Conservation (phyloP, 495 filamentous ascomycete species). For the Penicillium steckii region DNA sequence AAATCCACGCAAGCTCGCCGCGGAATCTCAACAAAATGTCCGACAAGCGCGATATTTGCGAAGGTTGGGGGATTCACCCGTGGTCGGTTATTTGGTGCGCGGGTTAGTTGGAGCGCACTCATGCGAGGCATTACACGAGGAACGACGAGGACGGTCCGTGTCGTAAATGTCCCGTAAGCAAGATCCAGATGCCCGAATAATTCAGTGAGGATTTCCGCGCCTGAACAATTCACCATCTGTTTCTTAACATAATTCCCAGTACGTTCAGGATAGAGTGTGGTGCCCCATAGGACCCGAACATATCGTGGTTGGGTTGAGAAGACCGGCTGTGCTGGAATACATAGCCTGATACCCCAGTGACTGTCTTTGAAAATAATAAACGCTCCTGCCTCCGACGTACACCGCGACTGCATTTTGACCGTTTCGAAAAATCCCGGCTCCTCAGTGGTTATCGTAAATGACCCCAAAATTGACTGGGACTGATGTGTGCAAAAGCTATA, state of each 20-base stretch:
- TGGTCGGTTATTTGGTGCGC: background rate
- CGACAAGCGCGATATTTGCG: background rate
- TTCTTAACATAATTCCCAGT: conserved; percentile 36
- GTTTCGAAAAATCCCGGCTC: conserved; percentile 17
- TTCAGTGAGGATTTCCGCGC: conserved; percentile 33
- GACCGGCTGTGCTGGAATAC: conserved; percentile 35
- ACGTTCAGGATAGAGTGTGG: conserved; percentile 24
- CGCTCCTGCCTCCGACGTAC: conserved; percentile 7
- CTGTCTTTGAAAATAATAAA: conserved; percentile 29
- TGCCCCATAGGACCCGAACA: conserved; percentile 37
- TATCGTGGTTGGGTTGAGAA: conserved; percentile 28
- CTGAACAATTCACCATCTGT: conserved; percentile 34
- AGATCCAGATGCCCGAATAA: conserved; percentile 28
- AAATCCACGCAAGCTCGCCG: background rate
- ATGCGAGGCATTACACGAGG: background rate
- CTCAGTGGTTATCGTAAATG: conserved; percentile 38
- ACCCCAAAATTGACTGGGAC: conserved; percentile 28
- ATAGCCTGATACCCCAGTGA: conserved; percentile 33
- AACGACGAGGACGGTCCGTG: background rate
- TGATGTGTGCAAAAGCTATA: conserved; percentile 30
- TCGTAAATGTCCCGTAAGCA: background rate
- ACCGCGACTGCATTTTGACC: conserved; percentile 11
- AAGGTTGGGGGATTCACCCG: background rate
- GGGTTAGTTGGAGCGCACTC: background rate
- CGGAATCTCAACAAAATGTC: background rate